Percentiles rank a stretch among this genome's conserved stretches.
These are phyloP conservation scores for Rosa rugosa DNA, from an alignment of 306 rosid genomes.

Conservation along the genomic window DNA sequence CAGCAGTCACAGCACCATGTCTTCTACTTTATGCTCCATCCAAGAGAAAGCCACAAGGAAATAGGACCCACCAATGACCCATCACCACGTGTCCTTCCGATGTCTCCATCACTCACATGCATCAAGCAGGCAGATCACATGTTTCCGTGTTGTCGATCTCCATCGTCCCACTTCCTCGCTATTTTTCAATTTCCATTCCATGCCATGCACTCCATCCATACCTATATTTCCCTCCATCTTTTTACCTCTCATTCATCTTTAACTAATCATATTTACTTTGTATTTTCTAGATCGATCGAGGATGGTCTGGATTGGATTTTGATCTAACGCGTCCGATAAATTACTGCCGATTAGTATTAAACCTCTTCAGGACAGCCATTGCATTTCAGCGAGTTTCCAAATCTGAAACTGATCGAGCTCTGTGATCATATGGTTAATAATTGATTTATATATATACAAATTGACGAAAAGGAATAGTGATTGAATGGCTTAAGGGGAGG, in stretches of 20 bases:
- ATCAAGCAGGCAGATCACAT: slow-evolving; percentile 34
- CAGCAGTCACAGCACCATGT: slow-evolving; percentile 21
- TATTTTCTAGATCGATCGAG: not conserved
- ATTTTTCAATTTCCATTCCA: not conserved
- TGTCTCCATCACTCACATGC: slow-evolving; percentile 36
- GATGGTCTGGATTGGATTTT: not conserved
- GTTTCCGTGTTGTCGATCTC: slow-evolving; percentile 17
- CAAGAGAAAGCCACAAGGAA: slow-evolving; percentile 25
- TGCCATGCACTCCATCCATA: not conserved
- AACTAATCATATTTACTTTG: not conserved
- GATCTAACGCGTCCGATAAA: not conserved
- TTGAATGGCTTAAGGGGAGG: not conserved
- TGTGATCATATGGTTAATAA: not conserved
- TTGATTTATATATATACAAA: not conserved
- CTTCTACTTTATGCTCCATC: slow-evolving; percentile 23
- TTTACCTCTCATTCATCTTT: not conserved
- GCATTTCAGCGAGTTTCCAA: too few relatives aligned
- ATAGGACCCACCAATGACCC: slow-evolving; percentile 23
- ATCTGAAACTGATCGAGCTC: not conserved
- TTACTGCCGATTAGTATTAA: not conserved
- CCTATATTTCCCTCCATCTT: not conserved
- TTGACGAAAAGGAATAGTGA: not conserved
- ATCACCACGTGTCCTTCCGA: slow-evolving; percentile 29
- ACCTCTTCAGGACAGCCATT: too few relatives aligned
- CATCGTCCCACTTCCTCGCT: slow-evolving; percentile 1